Conservation (phyloP, 495 filamentous ascomycete genomes). For the Hypoxylon perforatum region DNA sequence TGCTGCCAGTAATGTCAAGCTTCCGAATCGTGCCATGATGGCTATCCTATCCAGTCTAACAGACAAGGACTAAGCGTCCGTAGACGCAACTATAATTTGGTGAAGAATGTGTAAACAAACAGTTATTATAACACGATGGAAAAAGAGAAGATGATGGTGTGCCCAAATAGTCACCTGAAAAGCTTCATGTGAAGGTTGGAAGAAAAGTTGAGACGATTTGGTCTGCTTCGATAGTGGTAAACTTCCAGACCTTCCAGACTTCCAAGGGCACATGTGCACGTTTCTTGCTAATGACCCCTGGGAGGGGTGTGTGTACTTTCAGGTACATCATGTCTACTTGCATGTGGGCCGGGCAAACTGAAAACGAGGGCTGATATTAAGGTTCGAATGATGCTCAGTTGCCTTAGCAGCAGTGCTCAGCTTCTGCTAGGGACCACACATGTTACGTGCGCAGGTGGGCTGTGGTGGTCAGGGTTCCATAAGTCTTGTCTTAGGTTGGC, state of each 20-base stretch:
- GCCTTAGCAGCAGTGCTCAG: conserved; percentile 16
- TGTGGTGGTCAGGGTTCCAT: too few relatives aligned
- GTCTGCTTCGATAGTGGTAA: conserved; percentile 12
- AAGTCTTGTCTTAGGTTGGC: conserved; percentile 25
- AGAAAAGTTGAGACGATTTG: conserved; percentile 13
- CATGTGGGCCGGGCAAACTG: conserved; percentile 22
- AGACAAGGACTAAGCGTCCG: conserved; percentile 12
- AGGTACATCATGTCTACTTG: conserved; percentile 29
- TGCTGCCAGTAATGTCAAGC: conserved; percentile 32
- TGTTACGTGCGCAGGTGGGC: conserved; percentile 3
- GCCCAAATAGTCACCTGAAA: conserved; percentile 4
- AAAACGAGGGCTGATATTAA: conserved; percentile 21
- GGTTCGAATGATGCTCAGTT: conserved; percentile 18
- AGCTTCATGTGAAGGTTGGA: conserved; percentile 1
- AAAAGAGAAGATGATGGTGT: conserved; percentile 12
- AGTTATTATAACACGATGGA: conserved; percentile 3
- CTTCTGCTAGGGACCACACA: conserved; percentile 8
- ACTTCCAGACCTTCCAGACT: conserved; percentile 1
- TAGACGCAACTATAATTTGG: conserved; percentile 14
- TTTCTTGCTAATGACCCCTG: not conserved
- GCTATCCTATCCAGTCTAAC: conserved; percentile 10
- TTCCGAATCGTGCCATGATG: conserved; percentile 37
- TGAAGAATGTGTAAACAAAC: not conserved
- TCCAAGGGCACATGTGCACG: not conserved
- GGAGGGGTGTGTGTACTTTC: conserved; percentile 18